Percentiles rank a stretch among this genome's conserved stretches.
Conservation (phyloP, 2,329 filamentous ascomycete species). For the Aureobasidium pullulans region DNA sequence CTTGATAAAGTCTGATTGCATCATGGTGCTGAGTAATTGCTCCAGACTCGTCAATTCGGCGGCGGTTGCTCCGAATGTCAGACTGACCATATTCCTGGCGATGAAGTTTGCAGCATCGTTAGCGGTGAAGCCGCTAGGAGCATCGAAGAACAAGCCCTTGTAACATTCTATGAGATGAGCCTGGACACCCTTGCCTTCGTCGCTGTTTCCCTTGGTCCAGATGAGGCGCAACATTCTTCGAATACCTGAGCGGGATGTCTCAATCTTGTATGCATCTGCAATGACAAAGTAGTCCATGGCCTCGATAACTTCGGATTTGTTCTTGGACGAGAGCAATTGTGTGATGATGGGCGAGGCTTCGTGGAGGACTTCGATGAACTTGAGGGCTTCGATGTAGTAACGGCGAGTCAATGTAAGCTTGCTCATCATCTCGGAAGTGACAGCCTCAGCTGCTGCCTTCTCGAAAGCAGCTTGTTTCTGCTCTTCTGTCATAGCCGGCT, state of each 20-base stretch:
- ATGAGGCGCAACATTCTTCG: conserved; percentile 92
- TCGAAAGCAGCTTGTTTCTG: conserved; percentile 65
- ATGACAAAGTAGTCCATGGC: conserved; percentile 98
- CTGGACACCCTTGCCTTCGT: conserved; percentile 97
- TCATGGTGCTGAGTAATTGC: conserved; percentile 93
- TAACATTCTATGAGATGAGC: conserved; percentile 96
- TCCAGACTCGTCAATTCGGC: conserved; percentile 93
- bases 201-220: conserved; percentile 98
- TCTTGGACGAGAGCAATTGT: conserved; percentile 84
- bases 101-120: conserved; percentile 95
- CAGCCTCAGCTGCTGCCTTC: conserved; percentile 79
- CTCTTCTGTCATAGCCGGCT: conserved; percentile 66
- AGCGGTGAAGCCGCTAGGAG: conserved; percentile 75
- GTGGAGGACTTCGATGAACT: conserved; percentile 88
- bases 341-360: conserved; percentile 72
- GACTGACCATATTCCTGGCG: conserved; percentile 96
- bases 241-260: conserved; percentile 87
- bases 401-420: conserved; percentile 81
- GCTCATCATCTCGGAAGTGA: conserved; percentile 79
- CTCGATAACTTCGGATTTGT: conserved; percentile 98
- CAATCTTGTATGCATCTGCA: conserved; percentile 90
- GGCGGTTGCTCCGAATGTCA: conserved; percentile 91
- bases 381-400: conserved; percentile 88
- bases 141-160: conserved; percentile 90
- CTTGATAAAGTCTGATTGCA: conserved; percentile 82